Conservation (phyloP, 1,284 basidiomycete species). For the Leccinum fallax region DNA sequence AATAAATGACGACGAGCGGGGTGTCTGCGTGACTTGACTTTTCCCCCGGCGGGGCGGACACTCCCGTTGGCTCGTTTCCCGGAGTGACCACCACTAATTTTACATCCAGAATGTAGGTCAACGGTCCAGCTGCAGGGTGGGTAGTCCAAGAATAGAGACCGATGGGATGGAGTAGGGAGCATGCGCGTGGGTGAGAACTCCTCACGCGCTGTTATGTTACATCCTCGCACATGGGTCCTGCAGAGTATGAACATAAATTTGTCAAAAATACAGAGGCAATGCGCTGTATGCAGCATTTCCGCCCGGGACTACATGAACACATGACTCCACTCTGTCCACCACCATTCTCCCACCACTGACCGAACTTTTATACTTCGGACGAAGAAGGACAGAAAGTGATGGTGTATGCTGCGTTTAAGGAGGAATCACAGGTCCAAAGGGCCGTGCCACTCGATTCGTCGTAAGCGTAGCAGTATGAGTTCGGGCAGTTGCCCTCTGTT, state of each 20-base stretch:
- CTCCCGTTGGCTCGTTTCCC: neutral
- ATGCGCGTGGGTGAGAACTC: neutral
- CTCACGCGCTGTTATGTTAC: neutral
- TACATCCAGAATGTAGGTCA: neutral
- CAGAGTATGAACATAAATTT: neutral
- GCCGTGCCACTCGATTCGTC: slow-evolving; percentile 47
- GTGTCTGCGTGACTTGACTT: neutral
- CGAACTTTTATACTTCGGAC: neutral
- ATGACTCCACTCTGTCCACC: neutral
- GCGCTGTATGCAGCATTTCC: neutral
- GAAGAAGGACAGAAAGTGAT: slow-evolving; percentile 43
- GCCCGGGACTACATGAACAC: neutral
- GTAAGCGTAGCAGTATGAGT: slow-evolving; percentile 50
- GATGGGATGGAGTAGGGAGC: neutral
- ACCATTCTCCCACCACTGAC: neutral
- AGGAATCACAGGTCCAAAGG: slow-evolving; percentile 40
- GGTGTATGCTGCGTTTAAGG: slow-evolving; percentile 38
- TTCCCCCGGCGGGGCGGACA: neutral
- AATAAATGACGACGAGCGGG: neutral
- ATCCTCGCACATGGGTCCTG: neutral
- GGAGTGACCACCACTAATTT: neutral
- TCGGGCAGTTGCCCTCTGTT: slow-evolving; percentile 42
- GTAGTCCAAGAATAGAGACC: neutral
- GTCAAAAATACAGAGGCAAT: neutral
- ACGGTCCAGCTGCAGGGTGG: neutral